A percentile compares a stretch with the other conserved stretches of the same genome.
Conservation (phyloP, 805 yeast genomes). For the Barnettozyma californica region DNA sequence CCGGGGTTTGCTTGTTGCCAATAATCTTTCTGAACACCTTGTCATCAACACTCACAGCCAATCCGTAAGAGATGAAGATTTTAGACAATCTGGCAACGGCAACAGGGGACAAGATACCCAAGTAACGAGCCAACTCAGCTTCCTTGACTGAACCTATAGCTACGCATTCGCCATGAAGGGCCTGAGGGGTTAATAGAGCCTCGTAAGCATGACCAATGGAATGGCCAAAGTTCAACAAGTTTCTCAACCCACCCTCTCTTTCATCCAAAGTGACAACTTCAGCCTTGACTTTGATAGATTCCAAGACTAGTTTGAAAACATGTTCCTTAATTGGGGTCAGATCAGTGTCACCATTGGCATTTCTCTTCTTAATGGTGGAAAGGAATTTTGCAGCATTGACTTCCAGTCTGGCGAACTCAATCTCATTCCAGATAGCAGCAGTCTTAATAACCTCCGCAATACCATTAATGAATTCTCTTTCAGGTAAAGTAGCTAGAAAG, state of each 20-base stretch:
- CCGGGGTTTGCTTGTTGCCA: constrained; percentile 64
- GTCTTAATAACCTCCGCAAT: constrained; percentile 98
- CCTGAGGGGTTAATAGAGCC: constrained; percentile 95
- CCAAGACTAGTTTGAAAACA: constrained; percentile 71
- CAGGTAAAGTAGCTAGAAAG: constrained; percentile 83
- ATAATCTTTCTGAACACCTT: constrained; percentile 66
- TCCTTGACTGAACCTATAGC: constrained; percentile 92
- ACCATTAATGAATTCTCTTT: constrained; percentile 93
- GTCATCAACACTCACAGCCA: constrained; percentile 78
- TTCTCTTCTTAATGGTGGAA: constrained; percentile 51
- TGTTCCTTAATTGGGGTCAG: constrained; percentile 66
- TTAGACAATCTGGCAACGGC: constrained; percentile 88
- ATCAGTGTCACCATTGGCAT: constrained; percentile 49
- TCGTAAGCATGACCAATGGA: constrained; percentile 97
- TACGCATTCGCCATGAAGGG: constrained; percentile 98
- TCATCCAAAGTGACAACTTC: constrained; percentile 92
- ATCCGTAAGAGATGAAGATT: constrained; percentile 77
- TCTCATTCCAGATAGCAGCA: constrained; percentile 95
- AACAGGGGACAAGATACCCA: constrained; percentile 84
- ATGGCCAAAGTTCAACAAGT: constrained; percentile 91
- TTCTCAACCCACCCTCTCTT: constrained; percentile 90
- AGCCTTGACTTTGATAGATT: constrained; percentile 87
- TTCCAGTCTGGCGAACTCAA: constrained; percentile 82
- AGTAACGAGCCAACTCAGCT: constrained; percentile 90
- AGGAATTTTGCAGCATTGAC: constrained; percentile 64